These are phyloP conservation scores for Fusarium sp. DNA, from an alignment of 2,329 filamentous ascomycete species.

Conservation along the genomic window DNA sequence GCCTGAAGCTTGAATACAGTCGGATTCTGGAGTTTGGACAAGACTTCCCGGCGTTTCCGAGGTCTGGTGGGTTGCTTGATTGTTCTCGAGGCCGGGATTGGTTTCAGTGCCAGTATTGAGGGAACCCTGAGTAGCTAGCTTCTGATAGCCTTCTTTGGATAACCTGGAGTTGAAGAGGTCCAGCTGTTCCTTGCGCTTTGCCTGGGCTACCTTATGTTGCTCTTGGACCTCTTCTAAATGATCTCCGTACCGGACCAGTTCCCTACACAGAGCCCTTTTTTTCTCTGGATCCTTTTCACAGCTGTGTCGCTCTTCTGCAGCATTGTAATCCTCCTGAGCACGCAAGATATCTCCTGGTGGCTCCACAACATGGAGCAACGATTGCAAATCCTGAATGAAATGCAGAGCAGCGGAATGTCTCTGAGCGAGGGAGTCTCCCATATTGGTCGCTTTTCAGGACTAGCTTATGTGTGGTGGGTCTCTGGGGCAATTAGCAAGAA, in stretches of 20 bases:
- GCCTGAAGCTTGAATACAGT: rapidly evolving
- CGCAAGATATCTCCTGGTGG: neutral
- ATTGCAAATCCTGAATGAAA: rapidly evolving
- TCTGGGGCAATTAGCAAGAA: too few relatives aligned
- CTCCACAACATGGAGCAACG: neutral
- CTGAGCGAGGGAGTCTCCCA: too few relatives aligned
- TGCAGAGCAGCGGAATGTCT: rapidly evolving
- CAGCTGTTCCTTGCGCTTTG: rapidly evolving
- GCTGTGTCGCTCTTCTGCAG: neutral
- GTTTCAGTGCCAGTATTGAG: neutral
- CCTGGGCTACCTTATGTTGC: neutral
- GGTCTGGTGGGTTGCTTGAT: rapidly evolving
- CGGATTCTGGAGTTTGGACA: neutral
- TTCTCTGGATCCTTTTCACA: rapidly evolving
- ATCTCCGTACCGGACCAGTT: rapidly evolving
- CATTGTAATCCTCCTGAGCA: neutral
- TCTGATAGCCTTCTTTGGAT: too few relatives aligned
- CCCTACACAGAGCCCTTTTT: neutral
- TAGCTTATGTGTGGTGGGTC: neutral
- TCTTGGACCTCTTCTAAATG: rapidly evolving
- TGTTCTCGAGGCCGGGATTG: neutral
- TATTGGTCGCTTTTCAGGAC: too few relatives aligned
- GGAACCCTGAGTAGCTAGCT: neutral
- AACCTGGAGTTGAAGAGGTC: too few relatives aligned
- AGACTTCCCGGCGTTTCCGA: rapidly evolving